Evolutionary conservation across 805 yeast genomes (phyloP).

Genomic region (Alloascoidea africana): DNA sequence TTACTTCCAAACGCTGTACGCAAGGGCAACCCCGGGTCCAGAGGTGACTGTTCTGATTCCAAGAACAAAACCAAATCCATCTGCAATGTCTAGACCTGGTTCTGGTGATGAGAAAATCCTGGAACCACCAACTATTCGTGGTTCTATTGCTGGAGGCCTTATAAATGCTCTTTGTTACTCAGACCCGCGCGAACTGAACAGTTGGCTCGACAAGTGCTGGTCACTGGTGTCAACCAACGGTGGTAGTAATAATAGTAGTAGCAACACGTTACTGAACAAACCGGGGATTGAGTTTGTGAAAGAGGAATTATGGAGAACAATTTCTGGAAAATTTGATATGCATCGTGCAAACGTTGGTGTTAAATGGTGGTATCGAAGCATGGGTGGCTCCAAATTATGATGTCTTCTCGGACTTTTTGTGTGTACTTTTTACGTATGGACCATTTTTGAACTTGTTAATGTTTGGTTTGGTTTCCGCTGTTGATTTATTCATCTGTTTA

Average conservation of each 20-base stretch:
- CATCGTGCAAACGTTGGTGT: constrained; percentile 40
- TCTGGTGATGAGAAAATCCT: constrained; percentile 3
- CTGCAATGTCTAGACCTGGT: constrained; percentile 22
- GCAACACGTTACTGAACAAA: too few species aligned
- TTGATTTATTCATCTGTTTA: too few species aligned
- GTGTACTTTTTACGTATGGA: too few species aligned
- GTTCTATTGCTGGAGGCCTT: constrained; percentile 30
- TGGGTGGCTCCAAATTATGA: too few species aligned
- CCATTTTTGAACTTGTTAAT: too few species aligned
- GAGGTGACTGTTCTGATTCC: constrained; percentile 14
- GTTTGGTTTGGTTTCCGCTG: too few species aligned
- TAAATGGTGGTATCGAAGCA: constrained; percentile 55
- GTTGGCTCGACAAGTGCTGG: constrained; percentile 34
- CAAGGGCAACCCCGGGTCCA: constrained; percentile 11
- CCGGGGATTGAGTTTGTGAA: constrained; percentile 25
- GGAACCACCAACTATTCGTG: constrained; percentile 22
- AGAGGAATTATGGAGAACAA: constrained; percentile 31
- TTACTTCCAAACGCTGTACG: constrained; percentile 27
- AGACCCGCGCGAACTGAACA: constrained; percentile 23
- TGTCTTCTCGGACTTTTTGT: too few species aligned
- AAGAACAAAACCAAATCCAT: constrained; percentile 10
- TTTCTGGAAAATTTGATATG: constrained; percentile 43
- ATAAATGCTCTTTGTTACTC: constrained; percentile 38
- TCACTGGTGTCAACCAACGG: constrained; percentile 11
- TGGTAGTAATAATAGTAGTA: constrained; percentile 9